Conservation (phyloP, 1,139 yeast species). For the Insectozyma bohioensis region DNA sequence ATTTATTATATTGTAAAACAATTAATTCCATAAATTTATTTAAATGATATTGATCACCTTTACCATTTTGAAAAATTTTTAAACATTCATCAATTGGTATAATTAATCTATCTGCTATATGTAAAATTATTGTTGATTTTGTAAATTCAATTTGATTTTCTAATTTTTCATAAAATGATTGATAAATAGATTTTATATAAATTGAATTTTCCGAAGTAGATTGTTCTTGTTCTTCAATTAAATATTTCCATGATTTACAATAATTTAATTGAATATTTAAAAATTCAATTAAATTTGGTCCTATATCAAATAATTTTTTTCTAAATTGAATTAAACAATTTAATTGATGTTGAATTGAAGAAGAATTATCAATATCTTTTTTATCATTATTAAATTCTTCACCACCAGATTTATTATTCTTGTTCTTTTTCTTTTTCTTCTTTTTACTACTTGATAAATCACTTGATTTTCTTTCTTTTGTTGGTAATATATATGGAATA, state of each 20-base stretch:
- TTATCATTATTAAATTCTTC: slow-evolving; percentile 2
- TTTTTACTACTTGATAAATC: too few relatives aligned
- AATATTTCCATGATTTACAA: slow-evolving; percentile 13
- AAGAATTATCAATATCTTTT: slow-evolving; percentile 5
- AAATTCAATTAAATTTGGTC: slow-evolving; percentile 14
- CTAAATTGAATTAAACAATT: slow-evolving; percentile 9
- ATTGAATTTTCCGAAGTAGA: too few relatives aligned
- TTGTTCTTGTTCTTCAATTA: slow-evolving; percentile 8
- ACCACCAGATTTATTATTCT: too few relatives aligned
- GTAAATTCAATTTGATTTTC: slow-evolving; percentile 13
- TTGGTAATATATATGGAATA: too few relatives aligned
- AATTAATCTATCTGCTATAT: slow-evolving; percentile 12
- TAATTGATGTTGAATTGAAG: slow-evolving; percentile 12
- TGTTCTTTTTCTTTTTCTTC: too few relatives aligned
- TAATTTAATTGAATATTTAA: slow-evolving; percentile 13
- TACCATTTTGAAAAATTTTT: slow-evolving; percentile 9
- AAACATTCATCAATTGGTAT: slow-evolving; percentile 15
- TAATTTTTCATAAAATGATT: slow-evolving; percentile 12
- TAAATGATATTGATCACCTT: slow-evolving; percentile 9
- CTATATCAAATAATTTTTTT: slow-evolving; percentile 10
- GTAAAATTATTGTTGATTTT: slow-evolving; percentile 11
- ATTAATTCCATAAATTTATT: slow-evolving; percentile 15
- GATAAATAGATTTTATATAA: slow-evolving; percentile 11
- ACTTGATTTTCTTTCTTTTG: slow-evolving; percentile 6
- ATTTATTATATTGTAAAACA: slow-evolving; percentile 13